Evolutionary conservation across 345 rosid genomes (phyloP).

Genomic region (Salix suchowensis): DNA sequence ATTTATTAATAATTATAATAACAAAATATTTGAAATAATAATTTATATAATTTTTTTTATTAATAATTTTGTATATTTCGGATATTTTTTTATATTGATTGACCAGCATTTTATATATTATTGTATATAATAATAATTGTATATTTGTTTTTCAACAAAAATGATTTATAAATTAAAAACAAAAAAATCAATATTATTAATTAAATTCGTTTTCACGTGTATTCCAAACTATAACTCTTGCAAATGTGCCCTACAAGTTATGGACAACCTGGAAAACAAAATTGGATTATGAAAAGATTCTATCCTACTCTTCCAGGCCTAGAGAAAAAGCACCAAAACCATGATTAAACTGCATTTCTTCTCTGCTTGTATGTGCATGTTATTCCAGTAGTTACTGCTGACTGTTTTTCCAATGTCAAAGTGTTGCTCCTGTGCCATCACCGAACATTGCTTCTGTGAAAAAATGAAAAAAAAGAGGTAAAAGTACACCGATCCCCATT

Average conservation of each 20-base stretch:
- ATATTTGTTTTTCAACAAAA: too few relatives aligned
- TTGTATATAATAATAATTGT: too few relatives aligned
- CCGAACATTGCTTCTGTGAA: background rate
- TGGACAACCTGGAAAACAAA: conserved; percentile 12
- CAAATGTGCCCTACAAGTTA: conserved; percentile 3
- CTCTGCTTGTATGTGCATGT: conserved; percentile 7
- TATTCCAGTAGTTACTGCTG: conserved; percentile 1
- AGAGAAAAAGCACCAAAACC: background rate
- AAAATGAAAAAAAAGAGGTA: background rate
- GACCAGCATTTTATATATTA: too few relatives aligned
- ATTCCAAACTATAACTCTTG: too few relatives aligned
- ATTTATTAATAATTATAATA: too few relatives aligned
- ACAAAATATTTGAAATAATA: too few relatives aligned
- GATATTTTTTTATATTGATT: too few relatives aligned
- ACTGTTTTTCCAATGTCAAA: background rate
- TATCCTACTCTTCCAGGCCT: background rate
- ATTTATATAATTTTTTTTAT: too few relatives aligned
- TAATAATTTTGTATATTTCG: too few relatives aligned
- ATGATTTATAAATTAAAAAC: too few relatives aligned
- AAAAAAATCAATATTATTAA: too few relatives aligned
- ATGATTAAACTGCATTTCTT: conserved; percentile 8
- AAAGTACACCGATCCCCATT: background rate
- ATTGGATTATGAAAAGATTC: conserved; percentile 8
- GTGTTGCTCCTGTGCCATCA: conserved; percentile 20
- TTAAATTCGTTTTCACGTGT: too few relatives aligned